A percentile compares a stretch with the other conserved stretches of the same genome.
Conservation (phyloP, 2,329 filamentous ascomycete genomes). For the Colletotrichum sp. region DNA sequence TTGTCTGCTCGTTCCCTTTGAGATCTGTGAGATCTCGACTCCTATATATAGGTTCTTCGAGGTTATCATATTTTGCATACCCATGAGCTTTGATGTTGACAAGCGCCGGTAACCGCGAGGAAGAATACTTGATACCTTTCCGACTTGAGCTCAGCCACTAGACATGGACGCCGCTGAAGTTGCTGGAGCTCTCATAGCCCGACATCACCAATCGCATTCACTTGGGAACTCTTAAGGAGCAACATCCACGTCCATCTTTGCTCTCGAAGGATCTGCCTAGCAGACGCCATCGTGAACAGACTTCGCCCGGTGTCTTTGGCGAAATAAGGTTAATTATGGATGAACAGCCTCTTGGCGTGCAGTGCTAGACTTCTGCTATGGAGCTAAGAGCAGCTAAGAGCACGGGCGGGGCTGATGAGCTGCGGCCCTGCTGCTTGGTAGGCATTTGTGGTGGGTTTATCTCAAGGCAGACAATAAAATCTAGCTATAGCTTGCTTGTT, state of each 20-base stretch:
- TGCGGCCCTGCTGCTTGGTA: not conserved
- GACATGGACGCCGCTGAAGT: not conserved
- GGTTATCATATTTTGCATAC: not conserved
- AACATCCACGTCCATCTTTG: not conserved
- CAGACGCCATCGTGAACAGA: not conserved
- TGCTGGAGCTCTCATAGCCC: not conserved
- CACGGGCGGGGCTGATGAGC: not conserved
- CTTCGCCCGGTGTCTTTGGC: not conserved
- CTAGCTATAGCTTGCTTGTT: not conserved
- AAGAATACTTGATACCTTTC: not conserved
- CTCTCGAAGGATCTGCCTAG: not conserved
- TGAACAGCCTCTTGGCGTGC: not conserved
- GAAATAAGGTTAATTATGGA: not conserved
- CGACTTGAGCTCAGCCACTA: not conserved
- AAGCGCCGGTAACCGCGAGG: not conserved
- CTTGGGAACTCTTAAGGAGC: not conserved
- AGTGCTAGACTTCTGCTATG: not conserved
- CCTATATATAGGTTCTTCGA: not conserved
- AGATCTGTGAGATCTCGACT: not conserved
- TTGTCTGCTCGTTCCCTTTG: not conserved
- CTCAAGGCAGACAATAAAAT: not conserved
- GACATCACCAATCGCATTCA: conserved; percentile 1
- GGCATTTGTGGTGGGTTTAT: not conserved
- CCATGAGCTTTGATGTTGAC: not conserved
- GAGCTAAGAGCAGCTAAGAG: not conserved